Evolutionary conservation across 495 filamentous ascomycete species (phyloP), one percentile per base, ranked within the genome.

Genomic region (Hypomontagnella monticulosa): DNA sequence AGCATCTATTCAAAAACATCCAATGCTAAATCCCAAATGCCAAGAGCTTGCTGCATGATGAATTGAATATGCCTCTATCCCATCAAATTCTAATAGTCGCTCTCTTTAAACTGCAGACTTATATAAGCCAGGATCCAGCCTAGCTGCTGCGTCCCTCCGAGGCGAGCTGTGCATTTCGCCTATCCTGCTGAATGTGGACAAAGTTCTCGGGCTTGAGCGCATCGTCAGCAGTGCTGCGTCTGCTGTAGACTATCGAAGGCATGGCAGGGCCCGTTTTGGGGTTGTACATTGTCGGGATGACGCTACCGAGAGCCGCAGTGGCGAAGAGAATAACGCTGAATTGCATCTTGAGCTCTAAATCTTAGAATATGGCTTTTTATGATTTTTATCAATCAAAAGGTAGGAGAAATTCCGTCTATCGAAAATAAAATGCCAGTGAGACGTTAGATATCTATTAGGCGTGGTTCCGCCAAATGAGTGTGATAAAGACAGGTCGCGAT

Each of bases 281-380:
- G 10, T 57, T 44, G 44, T 32, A 44, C 5, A 15, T 18, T n/a
- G 23, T 33, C 20, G 66, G 59, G 50, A 69, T 69, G 37, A 69
- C 60, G 50, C 60, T 32, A 11, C 60, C 60, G 0, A 55, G 4
- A n/a, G 50, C 50, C 1, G 44, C 60, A 3, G 60, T 51, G 7
- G 66, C 66, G 27, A 69, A 51, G 30, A 69, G 44, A 48, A 69
- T n/a, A 33, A 69, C 19, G 37, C 47, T 63, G 66, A 69, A 47
- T 16, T 69, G 66, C 66, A 69, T 69, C 55, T 63, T 57, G 36
- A 38, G 6, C 23, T 3, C 23, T 27, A 3, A 6, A 20, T 40
- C 12, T 53, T 14, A 7, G 4, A 27, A 53, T 40, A n/a, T 27
- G 34, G 20, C 14, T 19, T 12, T 15, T 52, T 36, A 27, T 1